Percentiles rank a stretch among this genome's conserved stretches.
Evolutionary conservation across 208 protist species (phyloP).

Genomic region (Tetramitus jugosus): DNA sequence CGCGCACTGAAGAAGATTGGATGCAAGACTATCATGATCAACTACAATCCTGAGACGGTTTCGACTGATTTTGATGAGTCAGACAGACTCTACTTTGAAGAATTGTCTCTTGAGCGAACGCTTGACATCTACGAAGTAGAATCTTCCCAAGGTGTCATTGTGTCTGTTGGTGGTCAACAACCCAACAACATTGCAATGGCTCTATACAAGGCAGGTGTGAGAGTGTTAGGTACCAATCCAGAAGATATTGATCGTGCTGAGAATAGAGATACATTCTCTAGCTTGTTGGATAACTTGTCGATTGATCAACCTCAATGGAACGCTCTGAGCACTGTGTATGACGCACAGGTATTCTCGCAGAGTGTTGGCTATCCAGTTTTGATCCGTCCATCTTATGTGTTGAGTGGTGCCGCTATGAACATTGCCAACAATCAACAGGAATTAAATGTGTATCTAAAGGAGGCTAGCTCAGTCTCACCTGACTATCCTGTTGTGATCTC

Average conservation of each 20-base stretch:
- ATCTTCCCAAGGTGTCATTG: constrained; percentile 74
- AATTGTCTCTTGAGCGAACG: constrained; percentile 89
- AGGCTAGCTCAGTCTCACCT: constrained; percentile 73
- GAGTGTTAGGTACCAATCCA: constrained; percentile 88
- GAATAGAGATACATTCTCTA: constrained; percentile 87
- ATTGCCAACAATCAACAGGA: constrained; percentile 81
- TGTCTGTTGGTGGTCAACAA: constrained; percentile 92
- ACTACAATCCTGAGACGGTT: constrained; percentile 98
- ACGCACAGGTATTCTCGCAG: constrained; percentile 77
- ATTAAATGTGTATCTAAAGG: constrained; percentile 76
- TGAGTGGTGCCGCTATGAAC: constrained; percentile 91
- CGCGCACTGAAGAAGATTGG: constrained; percentile 80
- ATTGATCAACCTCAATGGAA: constrained; percentile 94
- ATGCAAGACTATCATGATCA: constrained; percentile 91
- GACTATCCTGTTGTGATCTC: constrained; percentile 89
- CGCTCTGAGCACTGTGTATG: constrained; percentile 68
- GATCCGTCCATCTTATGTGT: constrained; percentile 91
- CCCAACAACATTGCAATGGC: constrained; percentile 95
- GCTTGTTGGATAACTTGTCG: constrained; percentile 75
- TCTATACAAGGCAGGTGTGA: constrained; percentile 69
- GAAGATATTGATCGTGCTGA: constrained; percentile 91
- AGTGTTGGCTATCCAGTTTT: constrained; percentile 82
- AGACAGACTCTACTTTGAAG: constrained; percentile 97
- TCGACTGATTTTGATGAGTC: constrained; percentile 93
- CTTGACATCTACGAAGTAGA: constrained; percentile 91